Base-by-base conservation (phyloP, 2,329 filamentous ascomycete species). In the Trematosphaeria pertusa region DNA sequence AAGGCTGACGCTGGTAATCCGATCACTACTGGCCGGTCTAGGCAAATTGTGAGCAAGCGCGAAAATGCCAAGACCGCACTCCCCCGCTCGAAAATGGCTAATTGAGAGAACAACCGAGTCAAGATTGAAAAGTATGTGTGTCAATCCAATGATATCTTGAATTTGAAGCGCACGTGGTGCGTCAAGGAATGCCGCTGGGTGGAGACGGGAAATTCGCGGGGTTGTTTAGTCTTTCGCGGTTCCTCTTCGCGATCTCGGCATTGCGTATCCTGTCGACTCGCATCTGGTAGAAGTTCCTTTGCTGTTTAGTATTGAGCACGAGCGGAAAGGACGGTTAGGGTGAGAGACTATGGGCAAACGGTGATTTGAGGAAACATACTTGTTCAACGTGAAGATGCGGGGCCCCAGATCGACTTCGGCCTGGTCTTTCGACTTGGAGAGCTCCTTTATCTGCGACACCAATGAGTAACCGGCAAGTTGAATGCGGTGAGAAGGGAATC, bases 181-280 rank as follows among this genome's bases (percentile, higher is more conserved):
- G n/a, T n/a, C 50, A 69, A 24, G 67, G 73, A 39, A 72, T 62
- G 31, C 81, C 82, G 40, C 83, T 88, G 2, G 93, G 93, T 1
- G 94, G 91, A 32, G 89, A 88, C 1, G 94, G 94, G 64, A 97
- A 97, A 48, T 88, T 83, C 19, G 81, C 83, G 1, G 91, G 89
- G 64, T 91, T 87, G 53, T 84, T 87, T 50, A 96, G 72, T 34
- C 91, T 84, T 69, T 97, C 90, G 33, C 87, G 84, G 64, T 93
- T 94, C 41, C 88, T 81, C 72, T 86, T 95, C 9, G 91, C 88
- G 43, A 86, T 79, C 65, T 94, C 89, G n/a, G 83, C 82, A 69
- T 89, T 88, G 33, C 86, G 82, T 65, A 91, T 87, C 66, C 87
- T 88, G 67, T 91, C 85, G 39, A 96, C 69, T 12, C 94, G 85